phyloP scores from a whole-genome alignment of 257 asterid genomes.

The Schizonepeta tenuifolia region DNA sequence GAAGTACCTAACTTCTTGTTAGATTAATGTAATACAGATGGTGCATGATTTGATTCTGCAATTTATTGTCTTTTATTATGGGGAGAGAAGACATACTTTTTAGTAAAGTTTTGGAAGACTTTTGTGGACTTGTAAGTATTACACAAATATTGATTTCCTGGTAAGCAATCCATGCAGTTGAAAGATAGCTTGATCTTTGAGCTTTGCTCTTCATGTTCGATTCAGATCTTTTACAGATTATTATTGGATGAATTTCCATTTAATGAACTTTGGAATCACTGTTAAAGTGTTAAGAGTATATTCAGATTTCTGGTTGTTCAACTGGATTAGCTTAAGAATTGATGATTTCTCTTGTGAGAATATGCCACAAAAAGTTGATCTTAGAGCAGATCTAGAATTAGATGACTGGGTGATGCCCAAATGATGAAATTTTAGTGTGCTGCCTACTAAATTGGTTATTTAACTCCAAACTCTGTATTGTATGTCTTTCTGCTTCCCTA shows the following conservation, averaged over 20 bases:
- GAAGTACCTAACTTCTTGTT: neutral
- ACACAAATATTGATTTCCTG: constrained; percentile 8
- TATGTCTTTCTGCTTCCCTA: neutral
- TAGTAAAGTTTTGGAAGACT: neutral
- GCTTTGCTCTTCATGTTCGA: too few species aligned
- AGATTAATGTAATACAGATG: constrained; percentile 11
- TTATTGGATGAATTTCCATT: constrained; percentile 13
- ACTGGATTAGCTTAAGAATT: constrained; percentile 17
- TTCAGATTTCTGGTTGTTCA: constrained; percentile 19
- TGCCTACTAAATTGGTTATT: constrained; percentile 8
- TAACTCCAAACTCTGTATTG: constrained; percentile 5
- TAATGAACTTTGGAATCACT: neutral
- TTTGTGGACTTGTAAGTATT: neutral
- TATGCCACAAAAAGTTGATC: neutral
- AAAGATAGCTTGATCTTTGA: too few species aligned
- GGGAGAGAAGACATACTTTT: constrained; percentile 11
- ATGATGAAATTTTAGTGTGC: neutral
- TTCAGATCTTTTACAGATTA: neutral
- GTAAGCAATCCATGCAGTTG: too few species aligned
- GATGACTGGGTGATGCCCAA: neutral
- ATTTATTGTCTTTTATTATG: constrained; percentile 16
- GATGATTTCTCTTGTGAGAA: constrained; percentile 21
- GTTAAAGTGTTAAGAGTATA: neutral
- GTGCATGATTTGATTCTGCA: constrained; percentile 26
- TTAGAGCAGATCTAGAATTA: constrained; percentile 10